A percentile compares a stretch with the other conserved stretches of the same genome.
Evolutionary conservation across 306 rosid genomes (phyloP).

Genomic region (Glycine latifolia): DNA sequence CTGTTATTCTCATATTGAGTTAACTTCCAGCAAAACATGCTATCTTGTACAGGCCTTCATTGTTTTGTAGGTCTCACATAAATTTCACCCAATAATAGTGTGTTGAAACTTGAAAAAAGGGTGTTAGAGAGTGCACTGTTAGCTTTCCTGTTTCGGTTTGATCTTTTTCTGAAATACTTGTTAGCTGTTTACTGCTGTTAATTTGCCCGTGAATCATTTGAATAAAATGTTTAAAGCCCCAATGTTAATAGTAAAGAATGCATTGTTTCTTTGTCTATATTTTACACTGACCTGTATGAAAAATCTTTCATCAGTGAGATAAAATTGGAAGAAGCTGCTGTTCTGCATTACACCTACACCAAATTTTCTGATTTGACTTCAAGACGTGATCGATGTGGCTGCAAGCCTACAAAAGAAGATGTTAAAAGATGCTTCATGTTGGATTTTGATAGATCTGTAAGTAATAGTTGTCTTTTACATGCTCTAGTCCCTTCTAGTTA

Average conservation of each 20-base stretch:
- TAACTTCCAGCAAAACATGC: slow-evolving; percentile 20
- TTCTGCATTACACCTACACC: slow-evolving; percentile 68
- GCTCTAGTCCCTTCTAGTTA: slow-evolving; percentile 9
- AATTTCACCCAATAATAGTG: neutral
- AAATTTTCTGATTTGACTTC: slow-evolving; percentile 73
- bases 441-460: slow-evolving; percentile 72
- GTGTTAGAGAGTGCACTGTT: neutral
- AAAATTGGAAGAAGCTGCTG: slow-evolving; percentile 68
- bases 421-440: slow-evolving; percentile 78
- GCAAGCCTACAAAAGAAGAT: slow-evolving; percentile 74
- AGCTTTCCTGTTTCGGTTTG: slow-evolving; percentile 2
- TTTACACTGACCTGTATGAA: slow-evolving; percentile 21
- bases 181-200: slow-evolving; percentile 13
- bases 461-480: slow-evolving; percentile 42
- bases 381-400: slow-evolving; percentile 71
- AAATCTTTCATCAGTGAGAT: slow-evolving; percentile 52
- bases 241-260: slow-evolving; percentile 11
- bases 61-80: neutral
- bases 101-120: neutral
- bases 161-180: slow-evolving; percentile 9
- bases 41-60: slow-evolving; percentile 2
- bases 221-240: slow-evolving; percentile 6
- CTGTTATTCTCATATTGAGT: slow-evolving; percentile 32
- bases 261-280: slow-evolving; percentile 16
- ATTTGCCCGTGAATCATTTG: slow-evolving; percentile 25